Base-by-base conservation (phyloP, 176 grass and related monocot genomes). In the Phyllostachys edulis region DNA sequence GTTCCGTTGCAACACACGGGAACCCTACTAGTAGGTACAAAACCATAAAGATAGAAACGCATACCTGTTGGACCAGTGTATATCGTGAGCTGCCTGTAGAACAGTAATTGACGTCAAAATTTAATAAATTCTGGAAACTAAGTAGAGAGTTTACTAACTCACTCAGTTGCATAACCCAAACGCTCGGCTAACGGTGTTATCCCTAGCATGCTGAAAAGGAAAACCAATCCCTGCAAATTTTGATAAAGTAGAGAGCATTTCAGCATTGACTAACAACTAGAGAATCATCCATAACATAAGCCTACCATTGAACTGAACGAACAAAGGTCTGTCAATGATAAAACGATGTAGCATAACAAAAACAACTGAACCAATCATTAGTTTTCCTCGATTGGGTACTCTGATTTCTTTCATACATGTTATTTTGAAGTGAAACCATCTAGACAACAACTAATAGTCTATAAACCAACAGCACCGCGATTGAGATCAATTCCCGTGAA, bases 151-250 rank as follows among this genome's bases (percentile, higher is more conserved):
- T 67, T 71, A 88, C 13, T 66, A 62, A 91, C 90, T 96, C 75
- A 96, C 94, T 96, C 94, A 23, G 87, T 96, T 78, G 87, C 90
- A 91, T 90, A 96, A 66, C 94, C 90, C 85, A 96, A 74, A 13
- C 94, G 94, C 78, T 96, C 94, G 18, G 94, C 94, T 77, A 96
- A 75, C 6, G 94, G 94, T 77, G 85, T 88, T 86, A 96, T 90
- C 37, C 94, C 94, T 83, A 96, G 23, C 89, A 96, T 91, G 86
- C 91, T 93, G 77, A 88, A 96, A 69, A 92, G 68, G 62, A 93
- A 96, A 55, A 96, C 66, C 78, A 92, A 45, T 49, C 82, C 94
- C 94, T 93, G 88, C 63, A 86, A 88, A 75, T 65, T 73, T 63
- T 16, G 7, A 44, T 42, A 29, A 9, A 52, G 5, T 40, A 39